Evolutionary conservation across 2,329 filamentous ascomycete species (phyloP), one percentile per base, ranked within the genome.

Genomic region (Remersonia thermophila): DNA sequence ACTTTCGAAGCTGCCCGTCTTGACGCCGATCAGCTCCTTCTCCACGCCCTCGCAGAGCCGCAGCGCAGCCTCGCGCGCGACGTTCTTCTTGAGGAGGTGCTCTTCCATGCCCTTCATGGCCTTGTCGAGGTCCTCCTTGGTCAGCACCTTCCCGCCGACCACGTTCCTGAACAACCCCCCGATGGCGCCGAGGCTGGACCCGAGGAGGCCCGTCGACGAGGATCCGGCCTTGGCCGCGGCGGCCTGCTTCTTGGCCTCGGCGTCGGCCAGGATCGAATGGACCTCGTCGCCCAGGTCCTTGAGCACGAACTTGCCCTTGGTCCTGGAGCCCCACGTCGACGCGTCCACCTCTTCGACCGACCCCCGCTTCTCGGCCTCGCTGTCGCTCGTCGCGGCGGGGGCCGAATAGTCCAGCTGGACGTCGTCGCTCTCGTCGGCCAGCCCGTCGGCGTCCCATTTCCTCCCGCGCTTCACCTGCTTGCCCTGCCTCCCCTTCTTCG

Each of bases 51-150:
- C 80, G 55, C 89, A 95, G 29, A 98, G 66, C 36, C 91, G 81
- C 23, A 94, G 72, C 2, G 89, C 91, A 12, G 91, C 91, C 65
- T 96, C 91, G 36, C 84, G 81, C 0, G 91, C 91, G 18, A 98
- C 87, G 51, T 98, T 98, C 67, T 98, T 98, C 61, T 81, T 79
- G 41, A 98, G 62, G 6, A 98, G 67, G 56, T 96, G 89, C 39
- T 94, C 85, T 55, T 95, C 85, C 85, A 98, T 95, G 23, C 81
- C 83, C 60, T 89, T 91, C 63, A 98, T 78, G 2, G 91, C 83
- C 57, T 93, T 93, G 43, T 85, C 81, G 15, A 98, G 70, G 52
- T 96, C 89, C 46, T 82, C 75, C 56, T 86, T 83, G 1, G 85
- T 93, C 51, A 98, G 63, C 1, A 80, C 84, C 66, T 95, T 95